Base-by-base conservation (phyloP, 78 protist genomes). In the Dictyostelium discoideum region DNA sequence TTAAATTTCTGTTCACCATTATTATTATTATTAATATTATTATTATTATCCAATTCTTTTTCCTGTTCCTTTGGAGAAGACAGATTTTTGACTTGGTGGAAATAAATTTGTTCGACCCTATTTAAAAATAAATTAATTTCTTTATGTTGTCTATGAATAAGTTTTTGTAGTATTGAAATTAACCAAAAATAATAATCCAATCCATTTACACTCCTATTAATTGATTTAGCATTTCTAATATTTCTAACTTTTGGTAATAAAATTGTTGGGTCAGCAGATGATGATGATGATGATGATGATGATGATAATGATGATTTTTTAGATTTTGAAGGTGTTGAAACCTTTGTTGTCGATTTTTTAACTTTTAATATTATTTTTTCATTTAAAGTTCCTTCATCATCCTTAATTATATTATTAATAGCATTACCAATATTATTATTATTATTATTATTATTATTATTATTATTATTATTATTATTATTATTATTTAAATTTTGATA, bases 71-170 rank as follows among this genome's bases (percentile, higher is more conserved):
- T 26, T 13, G 22, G 44, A 29, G 79, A 26, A 7, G 79, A 73
- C 32, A 73, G 26, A 78, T 78, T 78, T 44, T 39, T 14, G 3
- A 78, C 29, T 78, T 78, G 79, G 32, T 26, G 20, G 11, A 78
- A 26, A 78, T 78, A 78, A 44, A 78, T 78, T 78, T 78, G 48
- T 42, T 78, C 84, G 7, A 78, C 42, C 14, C n/a, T 37, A 29
- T 78, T 78, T 78, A 78, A 37, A 42, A 78, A 78, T 78, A 42
- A 44, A 78, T 42, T 78, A 78, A 78, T 78, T 22, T 78, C 84
- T 78, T 42, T 37, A 22, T 37, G 57, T 78, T 78, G 48, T 78
- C 84, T 78, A 42, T 40, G 22, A 40, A 42, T 78, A 39, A 78
- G 22, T 42, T 78, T 42, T 78, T 78, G 65, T n/a, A 78, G 40